Evolutionary conservation across 139 green algal genomes (phyloP).

Genomic region (Chlamydomonas incerta): DNA sequence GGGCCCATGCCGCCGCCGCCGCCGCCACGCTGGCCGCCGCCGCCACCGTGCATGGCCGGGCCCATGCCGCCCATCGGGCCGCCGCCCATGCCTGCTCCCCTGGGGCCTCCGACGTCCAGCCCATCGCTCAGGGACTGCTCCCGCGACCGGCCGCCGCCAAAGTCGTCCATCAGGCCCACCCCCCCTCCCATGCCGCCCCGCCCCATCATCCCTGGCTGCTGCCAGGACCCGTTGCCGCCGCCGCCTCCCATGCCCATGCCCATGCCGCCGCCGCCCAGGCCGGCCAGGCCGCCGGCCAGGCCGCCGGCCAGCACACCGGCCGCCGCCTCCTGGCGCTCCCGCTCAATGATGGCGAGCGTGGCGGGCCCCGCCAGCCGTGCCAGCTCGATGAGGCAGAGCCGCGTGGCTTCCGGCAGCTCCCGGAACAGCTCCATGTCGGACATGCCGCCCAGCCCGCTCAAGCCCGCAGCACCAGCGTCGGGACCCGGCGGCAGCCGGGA

Average conservation of each 20-base stretch:
- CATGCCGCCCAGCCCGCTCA: background rate
- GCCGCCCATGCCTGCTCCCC: background rate
- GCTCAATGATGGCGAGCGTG: background rate
- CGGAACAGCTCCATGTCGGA: background rate
- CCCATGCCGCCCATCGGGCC: too few relatives aligned
- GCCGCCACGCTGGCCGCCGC: background rate
- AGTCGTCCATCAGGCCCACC: background rate
- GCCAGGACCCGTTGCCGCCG: background rate
- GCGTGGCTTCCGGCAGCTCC: conserved; percentile 12
- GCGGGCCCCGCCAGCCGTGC: conserved; percentile 4
- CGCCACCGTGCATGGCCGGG: background rate
- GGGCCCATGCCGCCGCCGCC: background rate
- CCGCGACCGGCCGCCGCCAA: background rate
- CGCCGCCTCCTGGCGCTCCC: background rate
- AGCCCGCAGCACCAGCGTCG: too few relatives aligned
- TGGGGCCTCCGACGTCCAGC: background rate
- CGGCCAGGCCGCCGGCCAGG: too few relatives aligned
- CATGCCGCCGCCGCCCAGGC: background rate
- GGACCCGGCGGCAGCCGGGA: too few relatives aligned
- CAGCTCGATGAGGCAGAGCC: conserved; percentile 38
- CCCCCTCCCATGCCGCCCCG: background rate
- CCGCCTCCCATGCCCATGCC: too few relatives aligned
- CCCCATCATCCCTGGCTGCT: background rate
- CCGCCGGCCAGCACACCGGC: too few relatives aligned
- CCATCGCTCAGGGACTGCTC: background rate